Evolutionary conservation across 75 land plant genomes (phyloP), one percentile per base, ranked within the genome.

Genomic region (Sequoiadendron giganteum): DNA sequence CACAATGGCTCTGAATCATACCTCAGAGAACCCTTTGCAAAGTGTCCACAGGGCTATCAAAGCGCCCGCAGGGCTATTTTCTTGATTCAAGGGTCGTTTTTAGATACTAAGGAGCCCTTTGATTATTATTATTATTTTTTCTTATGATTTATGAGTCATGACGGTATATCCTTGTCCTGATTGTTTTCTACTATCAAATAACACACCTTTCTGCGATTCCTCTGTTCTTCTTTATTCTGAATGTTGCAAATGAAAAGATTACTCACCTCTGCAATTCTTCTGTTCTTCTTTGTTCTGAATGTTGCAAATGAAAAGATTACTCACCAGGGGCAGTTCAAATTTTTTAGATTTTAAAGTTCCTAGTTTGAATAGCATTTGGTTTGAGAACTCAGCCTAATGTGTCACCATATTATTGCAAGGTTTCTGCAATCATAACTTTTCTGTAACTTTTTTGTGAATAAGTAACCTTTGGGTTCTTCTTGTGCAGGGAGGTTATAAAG

Each of bases 401-500:
- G 10, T 19, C 16, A n/a, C 45, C 54, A 42, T 65, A 25, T 65
- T 82, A 82, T n/a, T n/a, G 52, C 15, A 82, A n/a, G 28, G 10
- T 47, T 47, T 28, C 48, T 82, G 9, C 47, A 47, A 25, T 82
- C 84, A 47, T 13, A 25, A 47, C 13, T 28, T 47, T 25, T 80
- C 6, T 25, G 19, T 80, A 14, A 43, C 25, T 10, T 43, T 78
- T 28, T 81, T 5, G 47, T 82, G 54, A 45, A 43, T 82, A 47
- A 14, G 13, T 82, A 82, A 47, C 28, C 47, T 82, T 43, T 14
- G 42, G 48, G 52, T 82, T 82, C 49, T 82, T 82, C 47, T 45
- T 82, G 52, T 82, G 49, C 84, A 92, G 93, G 93, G 90, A 55
- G 93, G 93, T 48, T 92, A 91, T 85, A 91, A 49, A 58, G 93